Conservation (phyloP, 2,329 filamentous ascomycete genomes). For the Ambrosiella cleistominuta region DNA sequence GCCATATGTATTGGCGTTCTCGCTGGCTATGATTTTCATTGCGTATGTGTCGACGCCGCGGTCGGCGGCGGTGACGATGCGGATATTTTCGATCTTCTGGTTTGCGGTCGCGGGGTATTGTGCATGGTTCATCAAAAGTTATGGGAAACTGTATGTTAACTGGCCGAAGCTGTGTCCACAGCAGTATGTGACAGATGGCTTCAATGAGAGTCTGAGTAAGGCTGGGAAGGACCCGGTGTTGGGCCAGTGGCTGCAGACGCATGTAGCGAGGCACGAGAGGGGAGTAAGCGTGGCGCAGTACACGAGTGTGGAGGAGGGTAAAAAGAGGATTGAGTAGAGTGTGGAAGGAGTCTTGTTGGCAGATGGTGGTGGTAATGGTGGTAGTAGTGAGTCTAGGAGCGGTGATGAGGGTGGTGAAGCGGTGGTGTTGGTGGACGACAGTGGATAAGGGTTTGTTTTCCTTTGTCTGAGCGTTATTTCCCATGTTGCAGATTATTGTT, state of each 20-base stretch:
- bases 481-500: too few species aligned
- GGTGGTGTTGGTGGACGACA: too few species aligned
- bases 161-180: slow-evolving; percentile 94
- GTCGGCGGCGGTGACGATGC: slow-evolving; percentile 60
- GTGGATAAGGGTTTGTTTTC: too few species aligned
- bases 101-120: slow-evolving; percentile 52
- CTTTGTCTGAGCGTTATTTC: too few species aligned
- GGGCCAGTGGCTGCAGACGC: slow-evolving; percentile 44
- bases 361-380: too few species aligned
- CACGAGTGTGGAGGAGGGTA: slow-evolving; percentile 82
- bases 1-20: slow-evolving; percentile 76
- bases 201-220: slow-evolving; percentile 68
- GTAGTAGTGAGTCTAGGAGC: neutral
- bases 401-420: neutral
- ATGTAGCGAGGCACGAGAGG: slow-evolving; percentile 49
- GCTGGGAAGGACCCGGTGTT: slow-evolving; percentile 69
- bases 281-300: slow-evolving; percentile 70
- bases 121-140: slow-evolving; percentile 57
- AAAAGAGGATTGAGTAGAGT: slow-evolving; percentile 81
- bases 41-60: slow-evolving; percentile 59
- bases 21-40: slow-evolving; percentile 65
- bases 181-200: slow-evolving; percentile 71
- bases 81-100: slow-evolving; percentile 70
- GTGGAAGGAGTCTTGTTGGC: neutral
- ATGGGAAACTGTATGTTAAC: slow-evolving; percentile 91